Conservation (phyloP, 352 stramenopile genomes). For the Hyaloperonospora arabidopsidis region DNA sequence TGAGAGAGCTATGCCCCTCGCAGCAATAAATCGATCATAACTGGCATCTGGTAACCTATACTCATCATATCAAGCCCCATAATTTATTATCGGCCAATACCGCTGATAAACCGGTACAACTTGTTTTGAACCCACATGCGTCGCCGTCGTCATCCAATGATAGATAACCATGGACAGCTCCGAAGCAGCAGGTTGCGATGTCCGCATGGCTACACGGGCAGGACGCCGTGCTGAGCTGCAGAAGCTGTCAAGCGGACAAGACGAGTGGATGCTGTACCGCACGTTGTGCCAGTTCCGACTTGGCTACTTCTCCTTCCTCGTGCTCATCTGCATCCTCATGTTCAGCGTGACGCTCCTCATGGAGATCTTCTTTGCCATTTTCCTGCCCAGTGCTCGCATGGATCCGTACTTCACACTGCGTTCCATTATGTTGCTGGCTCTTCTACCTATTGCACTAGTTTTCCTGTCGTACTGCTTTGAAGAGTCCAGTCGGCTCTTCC, state of each 20-base stretch:
- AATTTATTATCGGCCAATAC: too few species aligned
- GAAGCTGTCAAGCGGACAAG: conserved; percentile 52
- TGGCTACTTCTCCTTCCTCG: conserved; percentile 84
- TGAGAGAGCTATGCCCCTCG: too few species aligned
- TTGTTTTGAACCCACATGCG: too few species aligned
- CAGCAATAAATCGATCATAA: too few species aligned
- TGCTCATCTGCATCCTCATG: conserved; percentile 87
- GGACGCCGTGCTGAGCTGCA: conserved; percentile 60
- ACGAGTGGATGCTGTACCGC: conserved; percentile 72
- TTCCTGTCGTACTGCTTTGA: conserved; percentile 85
- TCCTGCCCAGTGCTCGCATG: conserved; percentile 64
- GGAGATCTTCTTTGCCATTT: conserved; percentile 89
- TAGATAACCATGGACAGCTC: conserved; percentile 2
- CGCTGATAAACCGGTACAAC: too few species aligned
- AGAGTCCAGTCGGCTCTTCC: conserved; percentile 70
- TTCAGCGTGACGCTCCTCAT: conserved; percentile 86
- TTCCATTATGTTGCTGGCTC: conserved; percentile 52
- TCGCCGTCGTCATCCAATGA: conserved; percentile 1
- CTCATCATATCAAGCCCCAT: too few species aligned
- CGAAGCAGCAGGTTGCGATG: conserved; percentile 23
- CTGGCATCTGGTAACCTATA: too few species aligned
- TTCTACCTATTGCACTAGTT: conserved; percentile 72
- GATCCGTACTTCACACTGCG: conserved; percentile 69
- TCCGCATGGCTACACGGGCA: conserved; percentile 48
- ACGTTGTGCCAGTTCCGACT: conserved; percentile 75